phyloP scores from a whole-genome alignment of 169 alveolate genomes.

The Amoebophrya sp. region DNA sequence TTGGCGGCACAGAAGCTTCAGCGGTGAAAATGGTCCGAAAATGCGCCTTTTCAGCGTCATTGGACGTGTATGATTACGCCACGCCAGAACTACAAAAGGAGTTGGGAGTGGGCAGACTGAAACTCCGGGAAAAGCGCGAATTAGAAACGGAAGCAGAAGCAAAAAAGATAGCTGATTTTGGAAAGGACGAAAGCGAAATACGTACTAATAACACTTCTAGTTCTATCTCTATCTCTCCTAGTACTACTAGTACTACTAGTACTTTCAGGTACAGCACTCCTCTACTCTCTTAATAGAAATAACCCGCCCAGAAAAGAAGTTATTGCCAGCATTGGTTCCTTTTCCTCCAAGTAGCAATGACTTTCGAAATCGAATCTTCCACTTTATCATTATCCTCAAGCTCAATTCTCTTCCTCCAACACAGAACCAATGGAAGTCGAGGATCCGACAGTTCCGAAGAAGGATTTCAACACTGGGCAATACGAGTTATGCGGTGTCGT shows the following conservation, averaged over 20 bases:
- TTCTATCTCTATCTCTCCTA: too few species aligned
- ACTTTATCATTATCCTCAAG: too few species aligned
- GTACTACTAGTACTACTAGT: too few species aligned
- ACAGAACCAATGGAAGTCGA: background rate
- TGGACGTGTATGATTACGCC: slow-evolving; percentile 33
- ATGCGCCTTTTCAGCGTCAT: background rate
- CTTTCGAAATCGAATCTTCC: background rate
- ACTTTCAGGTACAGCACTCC: too few species aligned
- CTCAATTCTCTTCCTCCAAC: too few species aligned
- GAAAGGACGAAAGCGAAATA: background rate
- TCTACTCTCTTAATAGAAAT: too few species aligned
- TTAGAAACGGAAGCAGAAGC: background rate
- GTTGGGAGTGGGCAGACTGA: background rate
- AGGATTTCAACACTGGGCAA: background rate
- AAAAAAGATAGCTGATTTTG: background rate
- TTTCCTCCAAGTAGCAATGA: too few species aligned
- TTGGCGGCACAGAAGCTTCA: slow-evolving; percentile 29
- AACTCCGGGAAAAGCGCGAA: background rate
- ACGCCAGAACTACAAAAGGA: slow-evolving; percentile 31
- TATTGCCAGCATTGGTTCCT: too few species aligned
- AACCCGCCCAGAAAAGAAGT: too few species aligned
- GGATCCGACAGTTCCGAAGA: background rate
- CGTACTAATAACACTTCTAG: too few species aligned
- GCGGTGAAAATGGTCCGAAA: slow-evolving; percentile 31
- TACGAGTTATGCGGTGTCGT: background rate